A percentile compares a stretch with the other conserved stretches of the same genome.
phyloP scores from a whole-genome alignment of 2,329 filamentous ascomycete genomes.

The Mariannaea sp. region DNA sequence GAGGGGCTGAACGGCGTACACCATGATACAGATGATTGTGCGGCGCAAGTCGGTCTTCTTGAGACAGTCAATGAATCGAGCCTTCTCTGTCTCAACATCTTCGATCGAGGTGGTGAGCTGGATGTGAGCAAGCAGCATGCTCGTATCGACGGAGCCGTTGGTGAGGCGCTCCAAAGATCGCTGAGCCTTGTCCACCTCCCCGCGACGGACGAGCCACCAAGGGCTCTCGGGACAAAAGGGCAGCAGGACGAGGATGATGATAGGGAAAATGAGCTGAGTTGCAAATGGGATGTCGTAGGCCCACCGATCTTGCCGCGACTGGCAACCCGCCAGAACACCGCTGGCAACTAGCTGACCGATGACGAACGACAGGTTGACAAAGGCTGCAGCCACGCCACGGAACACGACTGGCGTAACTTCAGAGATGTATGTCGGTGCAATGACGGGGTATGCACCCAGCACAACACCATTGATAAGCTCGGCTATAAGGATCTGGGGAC shows the following conservation, averaged over 20 bases:
- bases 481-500: too few relatives aligned
- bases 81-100: neutral
- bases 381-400: conserved; percentile 2
- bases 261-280: neutral
- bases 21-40: conserved; percentile 39
- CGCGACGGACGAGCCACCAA: conserved; percentile 8
- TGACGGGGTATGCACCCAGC: too few relatives aligned
- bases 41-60: conserved; percentile 43
- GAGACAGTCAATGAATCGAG: conserved; percentile 39
- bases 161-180: neutral
- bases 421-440: conserved; percentile 30
- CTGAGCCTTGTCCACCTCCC: neutral
- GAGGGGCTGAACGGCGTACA: conserved; percentile 38
- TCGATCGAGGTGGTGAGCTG: too few relatives aligned
- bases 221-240: conserved; percentile 3
- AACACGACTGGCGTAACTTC: conserved; percentile 15
- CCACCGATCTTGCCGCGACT: neutral
- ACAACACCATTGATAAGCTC: too few relatives aligned
- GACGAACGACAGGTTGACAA: neutral
- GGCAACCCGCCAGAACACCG: conserved; percentile 13
- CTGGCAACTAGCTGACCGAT: conserved; percentile 17
- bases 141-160: neutral
- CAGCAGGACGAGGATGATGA: neutral
- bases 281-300: conserved; percentile 9
- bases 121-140: too few relatives aligned